These are phyloP conservation scores for Xylaria digitata DNA, from an alignment of 2,329 filamentous ascomycete species.

Conservation along the genomic window DNA sequence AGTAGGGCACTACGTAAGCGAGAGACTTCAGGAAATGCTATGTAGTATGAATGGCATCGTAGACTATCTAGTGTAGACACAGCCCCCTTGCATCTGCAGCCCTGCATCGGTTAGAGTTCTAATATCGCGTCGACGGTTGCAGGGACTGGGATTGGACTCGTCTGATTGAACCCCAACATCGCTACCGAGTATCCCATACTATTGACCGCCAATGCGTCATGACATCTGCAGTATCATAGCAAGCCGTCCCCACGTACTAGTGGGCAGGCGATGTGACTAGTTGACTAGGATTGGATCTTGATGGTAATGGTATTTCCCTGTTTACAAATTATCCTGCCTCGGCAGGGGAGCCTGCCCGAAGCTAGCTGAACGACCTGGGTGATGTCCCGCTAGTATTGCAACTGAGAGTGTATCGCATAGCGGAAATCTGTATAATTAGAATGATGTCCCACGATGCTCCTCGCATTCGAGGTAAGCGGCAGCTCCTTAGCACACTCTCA, in stretches of 20 bases:
- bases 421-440: conserved; percentile 19
- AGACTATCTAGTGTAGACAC: too few species aligned
- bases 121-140: too few species aligned
- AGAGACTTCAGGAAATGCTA: too few species aligned
- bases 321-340: conserved; percentile 13
- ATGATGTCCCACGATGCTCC: neutral
- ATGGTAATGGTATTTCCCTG: conserved; percentile 15
- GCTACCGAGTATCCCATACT: neutral
- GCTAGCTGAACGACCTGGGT: conserved; percentile 11
- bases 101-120: too few species aligned
- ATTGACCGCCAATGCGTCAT: neutral
- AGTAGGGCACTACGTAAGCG: too few species aligned
- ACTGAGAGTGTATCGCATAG: conserved; percentile 1
- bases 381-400: conserved; percentile 4
- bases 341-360: conserved; percentile 11
- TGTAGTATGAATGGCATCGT: too few species aligned
- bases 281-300: conserved; percentile 27
- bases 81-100: too few species aligned
- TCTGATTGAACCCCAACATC: neutral
- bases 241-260: conserved; percentile 10
- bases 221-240: neutral
- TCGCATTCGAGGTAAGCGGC: neutral
- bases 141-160: neutral
- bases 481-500: neutral
- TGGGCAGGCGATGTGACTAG: conserved; percentile 13